Percentiles rank a stretch among this genome's conserved stretches.
phyloP scores from a whole-genome alignment of 257 asterid genomes.

The Schizonepeta tenuifolia region DNA sequence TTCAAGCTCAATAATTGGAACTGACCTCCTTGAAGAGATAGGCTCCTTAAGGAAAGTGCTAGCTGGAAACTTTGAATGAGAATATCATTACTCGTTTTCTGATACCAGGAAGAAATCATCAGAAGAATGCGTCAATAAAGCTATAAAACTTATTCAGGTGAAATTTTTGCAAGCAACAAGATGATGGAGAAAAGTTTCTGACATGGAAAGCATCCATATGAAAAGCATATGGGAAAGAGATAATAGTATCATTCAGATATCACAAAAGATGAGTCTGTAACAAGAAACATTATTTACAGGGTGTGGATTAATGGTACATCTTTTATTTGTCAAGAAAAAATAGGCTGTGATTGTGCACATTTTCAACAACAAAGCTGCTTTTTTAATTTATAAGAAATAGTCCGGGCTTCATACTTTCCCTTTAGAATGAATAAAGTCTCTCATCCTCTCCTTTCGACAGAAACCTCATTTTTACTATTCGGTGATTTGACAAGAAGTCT shows the following conservation, averaged over 20 bases:
- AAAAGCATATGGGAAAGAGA: conserved; percentile 14
- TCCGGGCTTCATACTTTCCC: not conserved
- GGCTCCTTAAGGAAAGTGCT: conserved; percentile 68
- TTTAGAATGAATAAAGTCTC: not conserved
- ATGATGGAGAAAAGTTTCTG: not conserved
- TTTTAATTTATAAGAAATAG: not conserved
- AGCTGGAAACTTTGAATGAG: conserved; percentile 81
- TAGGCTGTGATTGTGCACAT: not conserved
- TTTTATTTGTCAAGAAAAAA: conserved; percentile 9
- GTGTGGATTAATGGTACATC: not conserved
- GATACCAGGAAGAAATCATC: conserved; percentile 35
- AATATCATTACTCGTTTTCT: conserved; percentile 69
- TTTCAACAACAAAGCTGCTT: not conserved
- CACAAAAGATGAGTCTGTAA: not conserved
- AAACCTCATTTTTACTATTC: not conserved
- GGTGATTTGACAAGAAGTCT: conserved; percentile 4
- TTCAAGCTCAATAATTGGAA: conserved; percentile 33
- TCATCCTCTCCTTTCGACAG: not conserved
- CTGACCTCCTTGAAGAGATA: conserved; percentile 71
- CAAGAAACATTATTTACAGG: not conserved
- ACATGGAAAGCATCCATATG: conserved; percentile 26
- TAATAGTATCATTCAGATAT: not conserved
- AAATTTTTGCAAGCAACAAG: conserved; percentile 24
- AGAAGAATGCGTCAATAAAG: conserved; percentile 27
- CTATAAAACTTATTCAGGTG: conserved; percentile 26